Base-by-base conservation (phyloP, 2,329 filamentous ascomycete species). In the Phaeosphaeria sp. region DNA sequence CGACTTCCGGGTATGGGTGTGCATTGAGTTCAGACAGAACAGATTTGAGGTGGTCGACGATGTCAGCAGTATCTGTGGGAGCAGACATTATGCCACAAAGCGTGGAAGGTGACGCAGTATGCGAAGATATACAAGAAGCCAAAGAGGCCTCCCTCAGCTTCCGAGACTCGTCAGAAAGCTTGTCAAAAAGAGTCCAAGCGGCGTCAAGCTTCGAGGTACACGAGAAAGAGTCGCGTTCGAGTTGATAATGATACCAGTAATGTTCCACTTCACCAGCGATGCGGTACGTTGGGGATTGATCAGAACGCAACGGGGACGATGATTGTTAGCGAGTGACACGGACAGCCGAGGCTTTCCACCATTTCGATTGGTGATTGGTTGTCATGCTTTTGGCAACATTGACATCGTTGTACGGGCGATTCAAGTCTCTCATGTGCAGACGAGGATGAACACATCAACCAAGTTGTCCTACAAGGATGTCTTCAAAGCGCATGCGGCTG, bases 1-100 rank as follows among this genome's bases (percentile, higher is more conserved):
- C 73, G 44, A 85, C 74, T 42, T 80, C 72, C 1, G 83, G 82
- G 61, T 83, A 85, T 20, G 82, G 81, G 51, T 80, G 74, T 3
- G 74, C 63, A 47, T 74, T 71, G 50, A 85, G 76, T 50, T 79
- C 73, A 25, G 74, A 67, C 18, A 83, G 77, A 25, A 82, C 74
- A 11, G 71, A 63, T 45, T 79, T 78, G 25, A 82, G 76, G 52
- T 81, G 75, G 13, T 63, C 55, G 36, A 80, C 65, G 9, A 81
- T 72, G 6, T 73, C 54, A 42, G 68, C 66, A n/a, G 67, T 59
- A 17, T 53, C 59, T 21, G 55, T 59, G n/a, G 63, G 52, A 17
- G 59, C 51, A 25, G 60, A 24, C 73, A 72, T 73, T 27, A 6
- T 66, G 30, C 48, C n/a, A 45, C 20, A 46, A 39, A 15, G 17